Conservation (phyloP, 2,329 filamentous ascomycete species). For the Neonectria neomacrospora region DNA sequence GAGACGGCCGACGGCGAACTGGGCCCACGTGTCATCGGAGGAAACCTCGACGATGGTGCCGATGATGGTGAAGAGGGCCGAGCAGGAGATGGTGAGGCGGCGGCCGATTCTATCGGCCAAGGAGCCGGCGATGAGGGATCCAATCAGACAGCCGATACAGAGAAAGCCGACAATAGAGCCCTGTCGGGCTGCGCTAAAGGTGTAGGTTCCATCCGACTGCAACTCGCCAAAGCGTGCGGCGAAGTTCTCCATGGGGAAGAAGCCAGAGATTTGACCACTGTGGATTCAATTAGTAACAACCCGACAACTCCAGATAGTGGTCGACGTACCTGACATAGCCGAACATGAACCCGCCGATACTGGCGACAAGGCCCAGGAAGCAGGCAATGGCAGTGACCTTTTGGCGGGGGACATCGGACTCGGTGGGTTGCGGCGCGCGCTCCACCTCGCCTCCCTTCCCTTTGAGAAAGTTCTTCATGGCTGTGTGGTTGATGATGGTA, state of each 20-base stretch:
- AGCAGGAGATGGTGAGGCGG: slow-evolving; percentile 69
- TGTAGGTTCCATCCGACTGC: slow-evolving; percentile 51
- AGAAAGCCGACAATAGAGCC: slow-evolving; percentile 72
- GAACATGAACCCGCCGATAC: slow-evolving; percentile 68
- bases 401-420: slow-evolving; percentile 33
- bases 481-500: slow-evolving; percentile 15
- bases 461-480: slow-evolving; percentile 21
- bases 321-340: slow-evolving; percentile 63
- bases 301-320: too few relatives aligned
- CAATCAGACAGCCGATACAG: slow-evolving; percentile 68
- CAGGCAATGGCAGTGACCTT: slow-evolving; percentile 55
- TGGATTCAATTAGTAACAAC: neutral
- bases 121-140: slow-evolving; percentile 67
- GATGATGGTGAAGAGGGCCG: slow-evolving; percentile 71
- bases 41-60: slow-evolving; percentile 73
- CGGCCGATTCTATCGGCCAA: slow-evolving; percentile 72
- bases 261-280: slow-evolving; percentile 70
- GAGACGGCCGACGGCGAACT: slow-evolving; percentile 72
- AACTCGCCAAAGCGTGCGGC: slow-evolving; percentile 62
- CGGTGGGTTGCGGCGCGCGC: slow-evolving; percentile 20
- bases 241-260: slow-evolving; percentile 70
- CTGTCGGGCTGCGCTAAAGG: slow-evolving; percentile 68
- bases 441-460: slow-evolving; percentile 37
- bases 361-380: slow-evolving; percentile 62
- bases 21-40: slow-evolving; percentile 66